Evolutionary conservation across 805 yeast genomes (phyloP).

Genomic region (Monosporozyma yasuniensis): DNA sequence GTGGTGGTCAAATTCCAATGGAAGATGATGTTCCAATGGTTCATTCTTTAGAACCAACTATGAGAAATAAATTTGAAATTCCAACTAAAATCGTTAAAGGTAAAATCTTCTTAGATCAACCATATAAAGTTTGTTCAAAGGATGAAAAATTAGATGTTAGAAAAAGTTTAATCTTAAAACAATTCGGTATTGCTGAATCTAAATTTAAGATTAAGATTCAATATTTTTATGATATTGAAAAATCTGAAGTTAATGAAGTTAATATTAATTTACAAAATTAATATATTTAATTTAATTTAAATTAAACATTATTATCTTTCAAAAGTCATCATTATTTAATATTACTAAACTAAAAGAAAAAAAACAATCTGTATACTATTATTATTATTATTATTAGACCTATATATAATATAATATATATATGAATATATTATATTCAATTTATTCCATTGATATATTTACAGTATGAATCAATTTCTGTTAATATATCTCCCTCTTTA

Average conservation of each 20-base stretch:
- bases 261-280: conserved; percentile 28
- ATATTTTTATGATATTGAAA: conserved; percentile 70
- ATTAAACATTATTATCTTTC: background rate
- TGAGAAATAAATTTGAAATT: conserved; percentile 80
- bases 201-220: conserved; percentile 75
- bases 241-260: conserved; percentile 27
- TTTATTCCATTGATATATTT: conserved; percentile 12
- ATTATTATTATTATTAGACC: background rate
- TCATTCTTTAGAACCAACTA: conserved; percentile 87
- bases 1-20: conserved; percentile 84
- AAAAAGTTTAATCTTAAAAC: conserved; percentile 85
- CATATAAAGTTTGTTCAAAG: conserved; percentile 68
- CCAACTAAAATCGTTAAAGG: conserved; percentile 90
- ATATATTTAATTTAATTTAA: background rate
- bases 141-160: conserved; percentile 81
- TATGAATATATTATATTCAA: background rate
- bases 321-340: background rate
- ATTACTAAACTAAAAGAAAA: background rate
- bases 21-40: conserved; percentile 97
- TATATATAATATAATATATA: background rate
- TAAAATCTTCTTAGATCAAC: conserved; percentile 67
- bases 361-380: background rate
- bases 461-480: conserved; percentile 22
- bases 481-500: background rate
- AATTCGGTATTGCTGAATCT: conserved; percentile 90